These are phyloP conservation scores for Zostera marina DNA, from an alignment of 116 monocot genomes.

Conservation along the genomic window DNA sequence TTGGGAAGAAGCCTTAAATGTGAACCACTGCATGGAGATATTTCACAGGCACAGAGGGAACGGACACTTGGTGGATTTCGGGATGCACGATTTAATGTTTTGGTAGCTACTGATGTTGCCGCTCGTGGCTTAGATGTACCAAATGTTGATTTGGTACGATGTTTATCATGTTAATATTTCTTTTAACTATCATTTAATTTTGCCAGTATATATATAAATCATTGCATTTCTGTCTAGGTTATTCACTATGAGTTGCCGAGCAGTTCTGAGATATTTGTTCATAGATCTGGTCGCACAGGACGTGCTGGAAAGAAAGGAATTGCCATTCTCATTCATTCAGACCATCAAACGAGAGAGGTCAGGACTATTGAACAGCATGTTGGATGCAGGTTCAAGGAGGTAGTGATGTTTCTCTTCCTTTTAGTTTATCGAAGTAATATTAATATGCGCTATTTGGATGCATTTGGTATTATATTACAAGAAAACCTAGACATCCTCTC, in stretches of 20 bases:
- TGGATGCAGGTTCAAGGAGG: constrained; percentile 78
- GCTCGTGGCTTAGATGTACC: constrained; percentile 69
- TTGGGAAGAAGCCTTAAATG: constrained; percentile 51
- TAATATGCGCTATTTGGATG: background rate
- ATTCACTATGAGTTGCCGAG: constrained; percentile 90
- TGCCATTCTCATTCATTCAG: constrained; percentile 68
- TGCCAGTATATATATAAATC: background rate
- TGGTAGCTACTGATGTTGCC: constrained; percentile 48
- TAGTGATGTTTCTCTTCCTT: constrained; percentile 8
- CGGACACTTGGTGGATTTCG: constrained; percentile 78
- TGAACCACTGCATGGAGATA: constrained; percentile 88
- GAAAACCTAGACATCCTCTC: background rate
- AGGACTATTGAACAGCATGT: constrained; percentile 67
- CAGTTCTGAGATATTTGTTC: constrained; percentile 82
- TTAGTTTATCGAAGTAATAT: background rate
- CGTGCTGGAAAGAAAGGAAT: constrained; percentile 91
- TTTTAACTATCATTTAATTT: background rate
- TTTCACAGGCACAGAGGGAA: constrained; percentile 89
- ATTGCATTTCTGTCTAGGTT: constrained; percentile 28
- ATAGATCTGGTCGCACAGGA: constrained; percentile 88
- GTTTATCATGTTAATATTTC: background rate
- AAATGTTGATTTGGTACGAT: constrained; percentile 85
- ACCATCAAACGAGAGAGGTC: constrained; percentile 43
- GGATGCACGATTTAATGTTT: constrained; percentile 77
- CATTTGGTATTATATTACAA: background rate